A percentile compares a stretch with the other conserved stretches of the same genome.
Evolutionary conservation across 2,329 filamentous ascomycete genomes (phyloP).

Genomic region (Decorospora gaudefroyi): DNA sequence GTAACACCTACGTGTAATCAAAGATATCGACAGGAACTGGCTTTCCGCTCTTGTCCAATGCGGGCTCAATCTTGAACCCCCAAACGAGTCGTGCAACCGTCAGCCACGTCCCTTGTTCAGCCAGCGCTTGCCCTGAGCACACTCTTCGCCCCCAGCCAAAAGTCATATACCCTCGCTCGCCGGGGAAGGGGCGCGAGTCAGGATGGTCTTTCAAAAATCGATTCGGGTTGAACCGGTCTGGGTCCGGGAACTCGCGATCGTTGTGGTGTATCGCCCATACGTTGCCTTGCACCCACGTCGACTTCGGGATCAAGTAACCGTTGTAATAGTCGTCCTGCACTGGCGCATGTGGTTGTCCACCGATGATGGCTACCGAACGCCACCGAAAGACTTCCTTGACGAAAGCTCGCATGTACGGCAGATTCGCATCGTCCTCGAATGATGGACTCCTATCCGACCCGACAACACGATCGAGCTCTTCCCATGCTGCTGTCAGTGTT

Average conservation of each 20-base stretch:
- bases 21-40: slow-evolving; percentile 62
- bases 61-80: slow-evolving; percentile 59
- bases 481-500: slow-evolving; percentile 36
- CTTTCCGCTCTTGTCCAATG: slow-evolving; percentile 50
- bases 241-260: slow-evolving; percentile 44
- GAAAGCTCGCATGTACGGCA: slow-evolving; percentile 49
- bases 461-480: slow-evolving; percentile 42
- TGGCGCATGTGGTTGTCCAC: slow-evolving; percentile 45
- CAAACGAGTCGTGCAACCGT: slow-evolving; percentile 62
- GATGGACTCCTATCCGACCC: slow-evolving; percentile 42
- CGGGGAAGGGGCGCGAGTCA: slow-evolving; percentile 40
- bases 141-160: slow-evolving; percentile 62
- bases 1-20: slow-evolving; percentile 54
- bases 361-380: slow-evolving; percentile 43
- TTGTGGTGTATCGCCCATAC: slow-evolving; percentile 52
- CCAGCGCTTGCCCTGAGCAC: slow-evolving; percentile 63
- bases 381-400: slow-evolving; percentile 46
- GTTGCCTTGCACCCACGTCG: slow-evolving; percentile 48
- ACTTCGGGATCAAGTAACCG: slow-evolving; percentile 48
- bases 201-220: slow-evolving; percentile 35
- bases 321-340: slow-evolving; percentile 45
- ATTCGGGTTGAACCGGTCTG: slow-evolving; percentile 46
- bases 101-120: slow-evolving; percentile 65
- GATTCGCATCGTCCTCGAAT: slow-evolving; percentile 38
- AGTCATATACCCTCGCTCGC: slow-evolving; percentile 58